A percentile compares a stretch with the other conserved stretches of the same genome.
These are phyloP conservation scores for Simmondsia chinensis DNA, from an alignment of 148 eudicot genomes.

Conservation along the genomic window DNA sequence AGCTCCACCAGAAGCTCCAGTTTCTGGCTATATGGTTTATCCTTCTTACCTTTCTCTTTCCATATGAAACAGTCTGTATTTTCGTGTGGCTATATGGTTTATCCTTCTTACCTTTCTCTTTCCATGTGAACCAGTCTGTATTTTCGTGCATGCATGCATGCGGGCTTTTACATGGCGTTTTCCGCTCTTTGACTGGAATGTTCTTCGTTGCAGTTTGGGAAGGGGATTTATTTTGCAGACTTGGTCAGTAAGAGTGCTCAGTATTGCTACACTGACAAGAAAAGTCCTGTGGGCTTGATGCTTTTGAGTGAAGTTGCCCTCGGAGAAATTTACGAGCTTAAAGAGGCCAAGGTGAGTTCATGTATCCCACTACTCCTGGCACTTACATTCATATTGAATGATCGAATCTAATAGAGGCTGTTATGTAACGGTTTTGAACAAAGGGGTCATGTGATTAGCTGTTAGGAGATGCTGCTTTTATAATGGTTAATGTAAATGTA, in stretches of 20 bases:
- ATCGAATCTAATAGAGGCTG: too few relatives aligned
- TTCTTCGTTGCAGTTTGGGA: slow-evolving; percentile 77
- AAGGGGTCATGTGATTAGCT: too few relatives aligned
- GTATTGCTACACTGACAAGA: slow-evolving; percentile 77
- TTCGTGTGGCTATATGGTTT: slow-evolving; percentile 98
- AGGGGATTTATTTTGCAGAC: slow-evolving; percentile 96
- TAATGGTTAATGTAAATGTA: too few relatives aligned
- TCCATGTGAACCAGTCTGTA: too few relatives aligned
- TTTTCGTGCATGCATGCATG: too few relatives aligned
- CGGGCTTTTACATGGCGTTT: too few relatives aligned
- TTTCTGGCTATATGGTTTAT: slow-evolving; percentile 94
- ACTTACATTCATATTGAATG: too few relatives aligned
- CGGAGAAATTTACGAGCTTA: slow-evolving; percentile 81
- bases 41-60: slow-evolving; percentile 8
- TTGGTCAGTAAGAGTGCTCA: slow-evolving; percentile 99
- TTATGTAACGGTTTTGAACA: too few relatives aligned
- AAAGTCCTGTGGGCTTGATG: slow-evolving; percentile 94
- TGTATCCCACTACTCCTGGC: too few relatives aligned
- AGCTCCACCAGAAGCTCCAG: slow-evolving; percentile 99
- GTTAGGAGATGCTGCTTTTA: too few relatives aligned
- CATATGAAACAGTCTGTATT: too few relatives aligned
- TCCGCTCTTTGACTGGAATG: too few relatives aligned
- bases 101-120: slow-evolving; percentile 11
- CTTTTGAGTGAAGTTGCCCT: slow-evolving; percentile 95
- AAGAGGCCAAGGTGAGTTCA: slow-evolving; percentile 54